Percentiles rank a stretch among this genome's conserved stretches.
phyloP scores from a whole-genome alignment of 1,284 basidiomycete genomes.

The Cutaneotrichosporon dermatis region DNA sequence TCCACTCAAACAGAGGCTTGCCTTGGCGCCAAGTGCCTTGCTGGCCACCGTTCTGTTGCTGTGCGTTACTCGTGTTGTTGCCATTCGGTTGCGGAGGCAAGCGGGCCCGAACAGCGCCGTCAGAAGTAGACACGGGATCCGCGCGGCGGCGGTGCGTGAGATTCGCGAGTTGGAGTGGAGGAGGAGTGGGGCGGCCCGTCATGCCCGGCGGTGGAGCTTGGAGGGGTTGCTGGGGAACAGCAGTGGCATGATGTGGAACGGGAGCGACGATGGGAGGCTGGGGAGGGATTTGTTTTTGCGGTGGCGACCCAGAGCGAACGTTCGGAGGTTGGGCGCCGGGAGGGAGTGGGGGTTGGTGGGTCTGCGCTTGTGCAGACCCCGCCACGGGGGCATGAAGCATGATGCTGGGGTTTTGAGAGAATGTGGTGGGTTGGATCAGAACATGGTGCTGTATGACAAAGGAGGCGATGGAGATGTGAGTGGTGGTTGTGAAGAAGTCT shows the following conservation, averaged over 20 bases:
- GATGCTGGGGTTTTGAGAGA: too few relatives aligned
- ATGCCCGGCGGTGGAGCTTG: background rate
- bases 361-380: background rate
- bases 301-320: background rate
- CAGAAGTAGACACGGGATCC: background rate
- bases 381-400: too few relatives aligned
- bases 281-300: background rate
- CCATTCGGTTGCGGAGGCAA: background rate
- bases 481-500: too few relatives aligned
- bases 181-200: background rate
- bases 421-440: too few relatives aligned
- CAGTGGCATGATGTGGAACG: background rate
- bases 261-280: background rate
- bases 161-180: background rate
- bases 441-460: too few relatives aligned
- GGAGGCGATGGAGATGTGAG: too few relatives aligned
- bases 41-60: background rate
- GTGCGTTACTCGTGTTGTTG: background rate
- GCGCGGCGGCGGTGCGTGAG: conserved; percentile 1
- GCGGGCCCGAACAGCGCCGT: background rate
- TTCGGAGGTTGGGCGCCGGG: background rate
- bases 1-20: conserved; percentile 86
- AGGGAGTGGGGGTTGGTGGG: background rate
- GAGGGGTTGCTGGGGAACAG: background rate
- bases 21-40: conserved; percentile 6